phyloP scores from a whole-genome alignment of 495 filamentous ascomycete genomes.

The Hyaloscypha finlandica region DNA sequence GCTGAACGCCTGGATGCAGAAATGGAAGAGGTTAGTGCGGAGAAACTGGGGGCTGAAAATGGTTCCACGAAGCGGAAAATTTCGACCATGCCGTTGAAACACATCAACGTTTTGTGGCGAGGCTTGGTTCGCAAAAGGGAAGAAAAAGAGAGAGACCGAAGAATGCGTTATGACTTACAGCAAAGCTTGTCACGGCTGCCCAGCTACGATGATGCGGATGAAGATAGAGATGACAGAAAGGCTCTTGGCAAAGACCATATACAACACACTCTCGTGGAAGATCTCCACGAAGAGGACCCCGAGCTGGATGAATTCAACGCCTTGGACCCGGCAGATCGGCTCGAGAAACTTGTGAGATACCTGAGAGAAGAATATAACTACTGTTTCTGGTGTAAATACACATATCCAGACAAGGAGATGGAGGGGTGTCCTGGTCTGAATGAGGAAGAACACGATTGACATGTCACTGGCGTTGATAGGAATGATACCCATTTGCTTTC shows the following conservation, averaged over 20 bases:
- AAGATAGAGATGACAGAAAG: slow-evolving; percentile 53
- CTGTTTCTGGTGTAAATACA: slow-evolving; percentile 96
- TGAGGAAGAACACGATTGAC: slow-evolving; percentile 89
- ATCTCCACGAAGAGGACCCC: slow-evolving; percentile 78
- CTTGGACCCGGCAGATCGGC: slow-evolving; percentile 60
- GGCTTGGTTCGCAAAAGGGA: slow-evolving; percentile 68
- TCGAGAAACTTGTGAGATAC: slow-evolving; percentile 64
- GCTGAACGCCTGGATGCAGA: slow-evolving; percentile 62
- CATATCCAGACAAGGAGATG: slow-evolving; percentile 71
- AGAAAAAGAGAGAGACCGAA: slow-evolving; percentile 67
- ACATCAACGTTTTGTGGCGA: slow-evolving; percentile 78
- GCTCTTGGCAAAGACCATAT: slow-evolving; percentile 46
- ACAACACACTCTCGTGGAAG: slow-evolving; percentile 57
- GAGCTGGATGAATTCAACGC: slow-evolving; percentile 85
- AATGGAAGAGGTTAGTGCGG: slow-evolving; percentile 23
- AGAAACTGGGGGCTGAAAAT: slow-evolving; percentile 28
- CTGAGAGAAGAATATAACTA: slow-evolving; percentile 73
- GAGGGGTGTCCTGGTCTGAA: slow-evolving; percentile 87
- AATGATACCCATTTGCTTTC: slow-evolving; percentile 34
- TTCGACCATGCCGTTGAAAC: slow-evolving; percentile 48
- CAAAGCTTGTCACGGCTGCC: slow-evolving; percentile 55
- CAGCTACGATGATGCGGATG: slow-evolving; percentile 51
- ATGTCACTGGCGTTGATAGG: slow-evolving; percentile 22
- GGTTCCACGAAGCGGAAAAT: slow-evolving; percentile 46
- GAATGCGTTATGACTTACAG: slow-evolving; percentile 70